Percentiles rank a stretch among this genome's conserved stretches.
Evolutionary conservation across 169 alveolate genomes (phyloP).

Genomic region (Sarcocystis neurona): DNA sequence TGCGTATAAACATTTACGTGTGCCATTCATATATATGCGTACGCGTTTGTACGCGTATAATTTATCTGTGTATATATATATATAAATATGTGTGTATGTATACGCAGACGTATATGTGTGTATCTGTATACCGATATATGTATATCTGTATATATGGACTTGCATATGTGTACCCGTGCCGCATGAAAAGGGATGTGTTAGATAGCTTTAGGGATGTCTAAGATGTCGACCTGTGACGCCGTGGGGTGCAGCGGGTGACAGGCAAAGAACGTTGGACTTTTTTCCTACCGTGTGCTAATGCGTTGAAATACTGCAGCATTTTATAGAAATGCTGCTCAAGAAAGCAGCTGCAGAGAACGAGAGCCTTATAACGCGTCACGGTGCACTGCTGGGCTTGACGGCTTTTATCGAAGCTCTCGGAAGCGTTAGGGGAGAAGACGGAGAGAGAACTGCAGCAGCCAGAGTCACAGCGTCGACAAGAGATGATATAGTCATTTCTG

Average conservation of each 20-base stretch:
- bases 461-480: neutral
- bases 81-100: neutral
- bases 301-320: neutral
- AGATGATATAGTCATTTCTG: too few relatives aligned
- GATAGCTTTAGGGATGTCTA: too few relatives aligned
- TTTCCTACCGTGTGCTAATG: neutral
- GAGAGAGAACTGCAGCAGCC: neutral
- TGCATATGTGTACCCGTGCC: too few relatives aligned
- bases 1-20: neutral
- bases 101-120: too few relatives aligned
- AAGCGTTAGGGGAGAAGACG: neutral
- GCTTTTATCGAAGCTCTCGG: slow-evolving; percentile 9
- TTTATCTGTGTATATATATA: neutral
- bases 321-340: neutral
- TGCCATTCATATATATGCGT: neutral
- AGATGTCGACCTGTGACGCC: too few relatives aligned
- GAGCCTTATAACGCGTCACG: slow-evolving; percentile 6
- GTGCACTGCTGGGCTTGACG: slow-evolving; percentile 1
- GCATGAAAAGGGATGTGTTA: too few relatives aligned
- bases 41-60: neutral
- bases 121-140: too few relatives aligned
- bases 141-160: too few relatives aligned
- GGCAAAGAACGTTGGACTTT: too few relatives aligned
- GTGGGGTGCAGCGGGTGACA: too few relatives aligned
- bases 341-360: neutral